Evolutionary conservation across 2,329 filamentous ascomycete species (phyloP).

Genomic region (Zarea fungicola): DNA sequence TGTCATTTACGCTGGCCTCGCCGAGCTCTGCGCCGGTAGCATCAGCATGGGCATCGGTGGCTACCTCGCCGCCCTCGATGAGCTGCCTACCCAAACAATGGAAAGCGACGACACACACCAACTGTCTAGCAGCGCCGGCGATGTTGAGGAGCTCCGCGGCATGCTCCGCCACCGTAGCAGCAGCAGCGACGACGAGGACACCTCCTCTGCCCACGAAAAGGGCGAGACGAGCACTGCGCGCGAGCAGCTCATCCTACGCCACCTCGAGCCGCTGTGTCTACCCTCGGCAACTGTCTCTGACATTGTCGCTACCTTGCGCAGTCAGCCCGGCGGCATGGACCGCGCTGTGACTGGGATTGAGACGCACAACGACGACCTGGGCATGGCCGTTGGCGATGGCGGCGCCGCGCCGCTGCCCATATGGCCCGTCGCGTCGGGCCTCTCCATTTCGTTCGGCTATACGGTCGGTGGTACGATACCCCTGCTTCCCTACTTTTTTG

Average conservation of each 20-base stretch:
- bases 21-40: slow-evolving; percentile 64
- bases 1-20: slow-evolving; percentile 62
- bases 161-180: slow-evolving; percentile 20
- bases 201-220: slow-evolving; percentile 12
- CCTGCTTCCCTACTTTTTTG: slow-evolving; percentile 57
- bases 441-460: slow-evolving; percentile 58
- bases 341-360: slow-evolving; percentile 19
- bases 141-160: slow-evolving; percentile 21
- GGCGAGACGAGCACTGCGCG: slow-evolving; percentile 12
- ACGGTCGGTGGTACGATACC: slow-evolving; percentile 58
- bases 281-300: slow-evolving; percentile 17
- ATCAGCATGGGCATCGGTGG: slow-evolving; percentile 72
- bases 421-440: slow-evolving; percentile 43
- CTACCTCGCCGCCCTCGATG: slow-evolving; percentile 55
- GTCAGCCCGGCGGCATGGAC: slow-evolving; percentile 27
- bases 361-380: slow-evolving; percentile 12
- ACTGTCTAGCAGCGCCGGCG: neutral
- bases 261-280: slow-evolving; percentile 29
- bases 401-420: slow-evolving; percentile 16
- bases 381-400: neutral
- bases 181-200: slow-evolving; percentile 10
- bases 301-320: slow-evolving; percentile 23
- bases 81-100: slow-evolving; percentile 16
- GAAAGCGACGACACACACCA: neutral
- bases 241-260: slow-evolving; percentile 24